phyloP scores from a whole-genome alignment of 1,139 yeast genomes.

The Sugiyamaella sp. region DNA sequence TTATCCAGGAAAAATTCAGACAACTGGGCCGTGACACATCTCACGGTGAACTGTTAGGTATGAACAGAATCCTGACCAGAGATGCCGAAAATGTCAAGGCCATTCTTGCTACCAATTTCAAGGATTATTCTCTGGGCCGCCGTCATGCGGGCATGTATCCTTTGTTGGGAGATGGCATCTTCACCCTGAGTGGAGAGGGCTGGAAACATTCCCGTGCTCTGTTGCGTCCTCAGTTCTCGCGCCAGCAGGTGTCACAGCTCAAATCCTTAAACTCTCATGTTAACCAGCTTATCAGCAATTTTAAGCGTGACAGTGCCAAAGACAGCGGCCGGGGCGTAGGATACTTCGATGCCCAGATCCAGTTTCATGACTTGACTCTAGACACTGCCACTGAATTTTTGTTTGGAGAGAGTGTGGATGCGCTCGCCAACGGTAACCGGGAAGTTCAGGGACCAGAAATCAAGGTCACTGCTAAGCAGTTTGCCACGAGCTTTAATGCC shows the following conservation, averaged over 20 bases:
- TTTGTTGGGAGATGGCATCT: conserved; percentile 59
- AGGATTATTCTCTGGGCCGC: conserved; percentile 55
- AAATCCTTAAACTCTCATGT: conserved; percentile 45
- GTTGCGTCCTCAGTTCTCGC: conserved; percentile 60
- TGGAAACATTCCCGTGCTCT: conserved; percentile 62
- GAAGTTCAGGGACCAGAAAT: conserved; percentile 26
- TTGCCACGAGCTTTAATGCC: conserved; percentile 43
- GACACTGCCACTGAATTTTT: conserved; percentile 63
- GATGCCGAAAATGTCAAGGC: conserved; percentile 50
- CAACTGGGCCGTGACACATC: conserved; percentile 16
- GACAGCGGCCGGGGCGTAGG: conserved; percentile 20
- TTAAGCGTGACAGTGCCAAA: conserved; percentile 14
- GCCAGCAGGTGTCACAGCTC: conserved; percentile 58
- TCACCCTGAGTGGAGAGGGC: conserved; percentile 57
- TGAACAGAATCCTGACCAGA: conserved; percentile 41
- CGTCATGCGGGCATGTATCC: conserved; percentile 49
- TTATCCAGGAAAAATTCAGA: conserved; percentile 3
- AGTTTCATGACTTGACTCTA: conserved; percentile 55
- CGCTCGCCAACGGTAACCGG: conserved; percentile 39
- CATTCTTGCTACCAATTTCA: conserved; percentile 43
- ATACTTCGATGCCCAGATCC: conserved; percentile 51
- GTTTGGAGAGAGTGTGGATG: conserved; percentile 56
- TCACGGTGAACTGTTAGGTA: conserved; percentile 17
- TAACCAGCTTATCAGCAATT: conserved; percentile 22
- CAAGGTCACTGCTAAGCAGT: conserved; percentile 33